phyloP scores from a whole-genome alignment of 805 yeast species.

The Wickerhamomyces bisporus region DNA sequence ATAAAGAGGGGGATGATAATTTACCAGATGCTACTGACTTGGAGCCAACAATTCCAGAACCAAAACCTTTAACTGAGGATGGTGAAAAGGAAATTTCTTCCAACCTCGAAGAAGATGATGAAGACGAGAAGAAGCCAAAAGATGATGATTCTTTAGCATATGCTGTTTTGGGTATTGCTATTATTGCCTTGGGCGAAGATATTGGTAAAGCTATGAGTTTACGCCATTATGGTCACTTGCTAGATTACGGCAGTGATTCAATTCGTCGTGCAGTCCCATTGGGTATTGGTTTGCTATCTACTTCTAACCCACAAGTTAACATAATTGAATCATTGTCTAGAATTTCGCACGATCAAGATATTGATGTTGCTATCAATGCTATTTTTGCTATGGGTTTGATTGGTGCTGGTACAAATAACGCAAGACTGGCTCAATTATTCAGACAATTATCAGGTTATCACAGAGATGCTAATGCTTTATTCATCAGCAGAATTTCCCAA shows the following conservation, averaged over 20 bases:
- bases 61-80: constrained; percentile 19
- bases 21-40: constrained; percentile 21
- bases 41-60: constrained; percentile 25
- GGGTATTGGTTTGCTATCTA: constrained; percentile 94
- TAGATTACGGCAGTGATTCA: constrained; percentile 94
- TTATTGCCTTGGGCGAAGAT: constrained; percentile 95
- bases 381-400: constrained; percentile 96
- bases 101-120: constrained; percentile 29
- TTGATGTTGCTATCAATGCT: constrained; percentile 91
- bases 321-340: constrained; percentile 94
- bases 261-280: constrained; percentile 93
- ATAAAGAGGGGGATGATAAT: constrained; percentile 23
- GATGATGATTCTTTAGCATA: constrained; percentile 51
- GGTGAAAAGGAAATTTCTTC: no score
- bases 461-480: constrained; percentile 84
- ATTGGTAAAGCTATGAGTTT: constrained; percentile 96
- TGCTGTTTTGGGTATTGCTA: constrained; percentile 91
- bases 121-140: constrained; percentile 28
- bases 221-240: constrained; percentile 94
- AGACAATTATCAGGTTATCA: constrained; percentile 94
- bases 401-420: constrained; percentile 98
- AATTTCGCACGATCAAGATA: constrained; percentile 92
- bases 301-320: constrained; percentile 94
- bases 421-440: constrained; percentile 91
- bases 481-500: constrained; percentile 91